A percentile compares a stretch with the other conserved stretches of the same genome.
These are phyloP conservation scores for Helianthus annuus DNA, from an alignment of 129 eudicot species.

Conservation along the genomic window DNA sequence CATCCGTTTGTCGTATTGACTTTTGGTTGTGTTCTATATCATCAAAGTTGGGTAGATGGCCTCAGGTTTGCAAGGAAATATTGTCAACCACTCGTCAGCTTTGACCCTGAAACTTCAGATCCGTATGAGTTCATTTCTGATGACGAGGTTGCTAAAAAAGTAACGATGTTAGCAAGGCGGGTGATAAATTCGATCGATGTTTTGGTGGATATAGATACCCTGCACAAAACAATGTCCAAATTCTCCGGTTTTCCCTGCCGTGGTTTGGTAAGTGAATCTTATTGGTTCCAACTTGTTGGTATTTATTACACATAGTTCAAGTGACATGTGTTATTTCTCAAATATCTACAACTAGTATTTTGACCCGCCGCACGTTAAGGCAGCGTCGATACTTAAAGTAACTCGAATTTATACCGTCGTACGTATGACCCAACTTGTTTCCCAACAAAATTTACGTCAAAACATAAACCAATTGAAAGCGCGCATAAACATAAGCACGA, in stretches of 20 bases:
- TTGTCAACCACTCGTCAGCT: slow-evolving; percentile 35
- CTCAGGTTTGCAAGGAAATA: slow-evolving; percentile 58
- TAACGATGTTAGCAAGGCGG: slow-evolving; percentile 39
- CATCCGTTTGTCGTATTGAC: slow-evolving; percentile 67
- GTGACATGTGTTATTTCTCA: too few species aligned
- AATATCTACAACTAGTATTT: too few species aligned
- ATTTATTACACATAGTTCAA: neutral
- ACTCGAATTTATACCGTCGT: too few species aligned
- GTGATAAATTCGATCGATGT: slow-evolving; percentile 47
- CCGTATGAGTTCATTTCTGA: slow-evolving; percentile 45
- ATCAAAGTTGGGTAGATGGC: slow-evolving; percentile 63
- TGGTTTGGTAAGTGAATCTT: slow-evolving; percentile 56
- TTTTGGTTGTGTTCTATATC: slow-evolving; percentile 71
- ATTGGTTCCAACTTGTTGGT: slow-evolving; percentile 11
- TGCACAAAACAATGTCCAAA: slow-evolving; percentile 39
- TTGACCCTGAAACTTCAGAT: slow-evolving; percentile 61
- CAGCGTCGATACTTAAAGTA: too few species aligned
- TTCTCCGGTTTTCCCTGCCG: slow-evolving; percentile 47
- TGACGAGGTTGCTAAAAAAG: slow-evolving; percentile 61
- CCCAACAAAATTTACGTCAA: too few species aligned
- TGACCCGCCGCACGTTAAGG: too few species aligned
- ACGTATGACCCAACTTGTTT: too few species aligned
- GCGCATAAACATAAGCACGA: too few species aligned
- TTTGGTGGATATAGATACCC: slow-evolving; percentile 45
- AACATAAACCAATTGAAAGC: too few species aligned